Base-by-base conservation (phyloP, 2,329 filamentous ascomycete species). In the Colletotrichum godetiae region DNA sequence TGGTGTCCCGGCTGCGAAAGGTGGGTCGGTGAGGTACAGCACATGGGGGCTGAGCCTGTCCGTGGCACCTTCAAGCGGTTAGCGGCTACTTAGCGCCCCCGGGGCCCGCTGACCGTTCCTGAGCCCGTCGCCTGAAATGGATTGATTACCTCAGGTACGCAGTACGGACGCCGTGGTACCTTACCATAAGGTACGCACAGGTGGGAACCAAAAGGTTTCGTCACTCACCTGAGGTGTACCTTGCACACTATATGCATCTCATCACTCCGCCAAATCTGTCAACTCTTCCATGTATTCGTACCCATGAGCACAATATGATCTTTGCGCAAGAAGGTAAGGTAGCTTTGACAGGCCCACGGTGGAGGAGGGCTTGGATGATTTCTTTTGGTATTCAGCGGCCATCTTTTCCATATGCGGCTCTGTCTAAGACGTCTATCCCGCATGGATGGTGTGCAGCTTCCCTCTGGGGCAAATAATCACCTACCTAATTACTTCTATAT, bases 181-280 rank as follows among this genome's bases (percentile, higher is more conserved):
- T n/a, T n/a, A n/a, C n/a, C n/a, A n/a, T n/a, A n/a, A n/a, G n/a
- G n/a, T n/a, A n/a, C n/a, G n/a, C n/a, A n/a, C n/a, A n/a, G 12
- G 35, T 31, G 33, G 49, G 27, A 65, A 56, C 27, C 53, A 65
- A 56, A 57, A 52, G 42, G 13, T 19, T 27, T 15, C 53, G 33
- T 57, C 52, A 31, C 52, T 55, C 27, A 46, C 33, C n/a, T 33
- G 37, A 29, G 27, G 27, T 49, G 22, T 19, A 13, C n/a, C 62
- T 35, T 65, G 31, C 31, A 58, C 31, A 58, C 42, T 13, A 22
- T 49, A 55, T 35, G 35, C 33, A 61, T 33, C 46, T 46, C 55
- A 31, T 58, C n/a, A 35, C 53, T 69, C 68, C 57, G 65, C 52
- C 58, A 24, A 62, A 61, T 35, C 42, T 65, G 60, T 73, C 67